phyloP scores from a whole-genome alignment of 345 rosid genomes.

The Pseudoturritis turrita region DNA sequence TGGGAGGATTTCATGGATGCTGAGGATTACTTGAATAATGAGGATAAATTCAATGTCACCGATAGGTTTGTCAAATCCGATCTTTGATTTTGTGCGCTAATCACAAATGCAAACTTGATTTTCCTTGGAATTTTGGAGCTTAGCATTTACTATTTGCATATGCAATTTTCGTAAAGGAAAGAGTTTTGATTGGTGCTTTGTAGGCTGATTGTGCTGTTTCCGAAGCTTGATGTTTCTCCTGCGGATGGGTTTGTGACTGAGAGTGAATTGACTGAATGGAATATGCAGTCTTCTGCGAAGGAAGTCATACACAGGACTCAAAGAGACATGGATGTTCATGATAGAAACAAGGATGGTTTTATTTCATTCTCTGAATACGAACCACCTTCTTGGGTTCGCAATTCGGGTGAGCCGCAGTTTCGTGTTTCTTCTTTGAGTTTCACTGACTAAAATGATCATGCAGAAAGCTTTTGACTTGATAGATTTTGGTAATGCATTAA shows the following conservation, averaged over 20 bases:
- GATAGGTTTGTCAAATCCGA: conserved; percentile 38
- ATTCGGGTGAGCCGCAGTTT: conserved; percentile 43
- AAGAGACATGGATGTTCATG: conserved; percentile 91
- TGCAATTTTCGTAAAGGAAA: background rate
- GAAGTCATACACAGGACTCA: conserved; percentile 77
- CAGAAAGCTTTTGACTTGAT: background rate
- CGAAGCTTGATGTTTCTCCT: conserved; percentile 84
- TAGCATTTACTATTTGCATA: too few species aligned
- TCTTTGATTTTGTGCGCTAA: background rate
- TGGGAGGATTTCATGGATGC: conserved; percentile 94
- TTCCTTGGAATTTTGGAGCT: background rate
- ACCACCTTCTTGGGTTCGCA: conserved; percentile 83
- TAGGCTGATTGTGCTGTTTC: conserved; percentile 75
- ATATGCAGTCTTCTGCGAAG: conserved; percentile 58
- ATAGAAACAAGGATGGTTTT: conserved; percentile 77
- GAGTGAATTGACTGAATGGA: conserved; percentile 86
- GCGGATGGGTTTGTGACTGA: conserved; percentile 68
- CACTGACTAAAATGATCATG: background rate
- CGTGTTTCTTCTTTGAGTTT: background rate
- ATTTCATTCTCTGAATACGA: conserved; percentile 81
- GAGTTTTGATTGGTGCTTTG: conserved; percentile 7
- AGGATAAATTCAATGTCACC: conserved; percentile 85
- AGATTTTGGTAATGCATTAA: background rate
- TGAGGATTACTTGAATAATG: conserved; percentile 87
- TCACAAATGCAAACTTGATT: background rate